Percentiles rank a stretch among this genome's conserved stretches.
Conservation (phyloP, 345 rosid genomes). For the Eucalyptus rudis region DNA sequence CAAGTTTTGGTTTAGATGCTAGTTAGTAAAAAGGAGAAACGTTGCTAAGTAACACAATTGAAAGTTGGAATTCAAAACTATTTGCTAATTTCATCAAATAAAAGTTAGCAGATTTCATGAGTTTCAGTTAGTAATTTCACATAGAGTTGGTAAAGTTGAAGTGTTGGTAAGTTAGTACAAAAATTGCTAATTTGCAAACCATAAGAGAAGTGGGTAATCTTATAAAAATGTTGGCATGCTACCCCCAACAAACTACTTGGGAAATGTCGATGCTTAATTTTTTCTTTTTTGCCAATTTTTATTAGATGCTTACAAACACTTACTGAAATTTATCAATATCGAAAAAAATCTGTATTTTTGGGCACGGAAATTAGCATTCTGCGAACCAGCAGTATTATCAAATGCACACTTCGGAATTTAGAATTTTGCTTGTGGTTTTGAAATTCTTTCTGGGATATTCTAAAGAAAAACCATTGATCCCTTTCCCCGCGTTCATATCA, state of each 20-base stretch:
- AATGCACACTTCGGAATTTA: neutral
- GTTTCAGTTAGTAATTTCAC: neutral
- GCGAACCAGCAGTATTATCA: neutral
- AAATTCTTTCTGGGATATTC: neutral
- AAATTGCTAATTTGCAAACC: neutral
- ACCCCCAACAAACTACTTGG: neutral
- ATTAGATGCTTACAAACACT: neutral
- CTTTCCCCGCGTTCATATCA: neutral
- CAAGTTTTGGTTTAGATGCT: neutral
- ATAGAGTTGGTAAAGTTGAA: neutral
- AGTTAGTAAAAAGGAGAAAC: neutral
- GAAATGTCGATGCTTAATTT: neutral
- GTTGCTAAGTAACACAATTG: neutral
- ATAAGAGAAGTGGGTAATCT: neutral
- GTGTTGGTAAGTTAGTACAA: neutral
- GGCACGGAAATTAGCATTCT: neutral
- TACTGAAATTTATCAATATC: neutral
- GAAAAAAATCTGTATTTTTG: neutral
- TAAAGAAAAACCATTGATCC: neutral
- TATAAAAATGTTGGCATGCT: neutral
- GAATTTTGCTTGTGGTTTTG: neutral
- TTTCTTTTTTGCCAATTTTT: neutral
- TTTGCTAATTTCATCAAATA: neutral
- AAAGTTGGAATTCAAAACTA: neutral
- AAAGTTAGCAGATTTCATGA: neutral